Evolutionary conservation across 2,329 filamentous ascomycete species (phyloP).

Genomic region (Cyanodermella asteris): DNA sequence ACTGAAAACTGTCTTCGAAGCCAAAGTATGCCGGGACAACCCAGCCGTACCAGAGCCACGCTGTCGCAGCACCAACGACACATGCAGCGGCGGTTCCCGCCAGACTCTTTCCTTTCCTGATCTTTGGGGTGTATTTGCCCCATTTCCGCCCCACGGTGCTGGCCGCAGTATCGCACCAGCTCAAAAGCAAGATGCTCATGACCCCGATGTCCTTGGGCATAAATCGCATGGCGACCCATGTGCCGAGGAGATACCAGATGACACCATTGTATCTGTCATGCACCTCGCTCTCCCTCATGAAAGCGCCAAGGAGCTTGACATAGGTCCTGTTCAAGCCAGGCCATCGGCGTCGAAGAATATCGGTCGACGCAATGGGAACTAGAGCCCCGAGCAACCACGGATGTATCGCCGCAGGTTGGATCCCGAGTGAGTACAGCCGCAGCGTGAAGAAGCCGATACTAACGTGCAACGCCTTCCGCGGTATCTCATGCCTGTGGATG

Average conservation of each 20-base stretch:
- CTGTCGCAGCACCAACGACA: constrained; percentile 59
- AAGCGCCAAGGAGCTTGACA: constrained; percentile 59
- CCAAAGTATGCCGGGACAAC: constrained; percentile 47
- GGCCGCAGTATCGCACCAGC: constrained; percentile 95
- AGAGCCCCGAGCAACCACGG: constrained; percentile 64
- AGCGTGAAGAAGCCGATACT: constrained; percentile 91
- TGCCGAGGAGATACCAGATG: constrained; percentile 84
- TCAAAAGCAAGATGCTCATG: constrained; percentile 71
- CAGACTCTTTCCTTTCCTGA: constrained; percentile 74
- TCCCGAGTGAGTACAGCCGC: constrained; percentile 60
- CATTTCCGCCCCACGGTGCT: constrained; percentile 82
- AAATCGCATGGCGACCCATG: constrained; percentile 65
- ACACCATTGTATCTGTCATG: constrained; percentile 85
- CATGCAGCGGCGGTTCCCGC: constrained; percentile 76
- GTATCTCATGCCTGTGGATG: constrained; percentile 92
- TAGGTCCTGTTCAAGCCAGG: constrained; percentile 69
- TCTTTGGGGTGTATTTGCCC: constrained; percentile 67
- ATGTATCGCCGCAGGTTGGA: constrained; percentile 56
- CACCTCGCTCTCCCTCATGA: constrained; percentile 96
- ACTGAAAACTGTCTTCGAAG: constrained; percentile 58
- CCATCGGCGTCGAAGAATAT: constrained; percentile 65
- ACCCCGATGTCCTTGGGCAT: constrained; percentile 88
- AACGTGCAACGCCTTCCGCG: constrained; percentile 77
- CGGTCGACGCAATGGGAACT: constrained; percentile 62
- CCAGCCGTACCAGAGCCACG: constrained; percentile 72